Conservation (phyloP, 441 rosid species). For the Lepidium campestre region DNA sequence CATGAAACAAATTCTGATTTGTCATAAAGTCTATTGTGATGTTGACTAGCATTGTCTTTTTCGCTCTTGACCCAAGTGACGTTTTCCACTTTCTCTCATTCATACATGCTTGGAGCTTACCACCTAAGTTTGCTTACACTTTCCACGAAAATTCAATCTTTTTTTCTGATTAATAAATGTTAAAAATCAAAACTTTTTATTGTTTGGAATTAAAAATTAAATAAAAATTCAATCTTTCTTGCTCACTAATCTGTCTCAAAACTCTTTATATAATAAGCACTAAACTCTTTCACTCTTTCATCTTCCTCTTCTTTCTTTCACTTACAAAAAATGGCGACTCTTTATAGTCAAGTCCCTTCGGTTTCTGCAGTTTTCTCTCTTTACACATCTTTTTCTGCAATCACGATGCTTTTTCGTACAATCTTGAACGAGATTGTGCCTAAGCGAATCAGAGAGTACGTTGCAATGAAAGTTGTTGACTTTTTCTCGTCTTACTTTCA, state of each 20-base stretch:
- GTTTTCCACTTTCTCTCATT: conserved; percentile 20
- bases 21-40: neutral
- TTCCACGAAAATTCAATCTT: neutral
- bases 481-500: conserved; percentile 32
- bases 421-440: conserved; percentile 46
- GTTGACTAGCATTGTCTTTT: conserved; percentile 15
- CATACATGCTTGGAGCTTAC: conserved; percentile 4
- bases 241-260: neutral
- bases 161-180: neutral
- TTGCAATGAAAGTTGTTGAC: conserved; percentile 19
- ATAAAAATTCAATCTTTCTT: neutral
- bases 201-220: neutral
- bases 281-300: neutral
- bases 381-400: conserved; percentile 45
- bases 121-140: conserved; percentile 13
- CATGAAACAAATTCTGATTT: neutral
- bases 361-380: conserved; percentile 37
- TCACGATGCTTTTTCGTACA: conserved; percentile 45
- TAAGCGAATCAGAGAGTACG: conserved; percentile 28
- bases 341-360: conserved; percentile 34
- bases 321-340: conserved; percentile 18
- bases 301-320: neutral
- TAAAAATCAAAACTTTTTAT: neutral
- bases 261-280: neutral
- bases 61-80: conserved; percentile 15